Evolutionary conservation across 2,329 filamentous ascomycete genomes (phyloP), one percentile per base, ranked within the genome.

Genomic region (Colletotrichum sp.): DNA sequence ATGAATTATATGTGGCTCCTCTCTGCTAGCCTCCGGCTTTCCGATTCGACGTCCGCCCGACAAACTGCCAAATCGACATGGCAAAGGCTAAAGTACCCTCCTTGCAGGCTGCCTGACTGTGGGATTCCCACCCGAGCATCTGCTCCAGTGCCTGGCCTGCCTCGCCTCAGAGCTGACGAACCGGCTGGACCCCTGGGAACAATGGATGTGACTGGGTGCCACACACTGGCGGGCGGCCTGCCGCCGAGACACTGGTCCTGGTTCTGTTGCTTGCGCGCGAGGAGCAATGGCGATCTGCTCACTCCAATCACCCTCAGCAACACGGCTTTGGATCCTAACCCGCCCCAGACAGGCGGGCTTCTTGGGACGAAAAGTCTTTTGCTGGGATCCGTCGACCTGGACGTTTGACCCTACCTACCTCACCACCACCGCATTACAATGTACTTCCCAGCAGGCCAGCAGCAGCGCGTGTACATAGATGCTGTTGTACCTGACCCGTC

Each of bases 331-430:
- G 39, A 73, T 60, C 49, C 62, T 60, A 68, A 49, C 66, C 71
- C 59, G 57, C 66, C 44, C 57, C 44, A 57, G 67, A 21, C 67
- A 75, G 60, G 59, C 71, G 66, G 71, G 44, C 68, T 65, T 28
- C 44, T 74, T 71, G 72, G 32, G 72, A 71, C 34, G 67, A 66
- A 52, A 75, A 36, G 72, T 71, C 49, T 71, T 59, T 70, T 63
- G 52, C 72, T 65, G 49, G 67, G 72, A 66, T 65, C 67, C 44
- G 34, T 75, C 59, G 34, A 28, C 72, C 34, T 66, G 72, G 68
- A 52, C 60, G 26, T 30, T 63, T 49, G 39, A 34, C 28, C 28
- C 67, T 26, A 59, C 67, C 18, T 55, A 36, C 34, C 34, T 36
- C 34, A 36, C 34, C 44, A 60, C 67, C 49, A 24, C 49, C 71